Base-by-base conservation (phyloP, 2,329 filamentous ascomycete species). In the Hypoxylon sp. region DNA sequence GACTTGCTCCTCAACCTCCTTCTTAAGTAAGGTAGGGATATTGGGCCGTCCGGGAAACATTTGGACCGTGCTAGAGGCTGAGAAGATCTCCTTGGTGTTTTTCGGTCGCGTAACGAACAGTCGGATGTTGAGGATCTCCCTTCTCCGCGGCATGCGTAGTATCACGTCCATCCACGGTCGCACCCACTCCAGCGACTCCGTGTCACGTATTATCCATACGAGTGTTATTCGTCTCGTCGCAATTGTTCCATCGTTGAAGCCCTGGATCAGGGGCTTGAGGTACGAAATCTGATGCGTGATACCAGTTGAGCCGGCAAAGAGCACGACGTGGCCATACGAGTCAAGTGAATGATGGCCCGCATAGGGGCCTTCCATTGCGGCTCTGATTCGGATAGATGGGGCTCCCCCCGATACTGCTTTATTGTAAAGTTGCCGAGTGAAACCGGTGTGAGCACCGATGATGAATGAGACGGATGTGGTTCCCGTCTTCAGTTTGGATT, bases 201-300 rank as follows among this genome's bases (percentile, higher is more conserved):
- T 91, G 60, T 94, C 93, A 68, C 96, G 93, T 70, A 98, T 92
- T 75, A 97, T 91, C 96, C 96, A 98, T 66, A 98, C 89, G 6
- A 98, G 88, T 1, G 91, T 93, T 50, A 98, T 82, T 43, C 91
- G 89, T 56, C 94, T 90, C 2, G 93, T 93, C 3, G 95, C 94
- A 38, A 94, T 89, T 0, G 90, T 94, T 65, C 89, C 88, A 0
- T 88, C 83, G 59, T 89, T 88, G 79, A 87, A 91, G 3, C 91
- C 91, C 59, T 89, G 82, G 64, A 95, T 86, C 3, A 95, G 83
- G 56, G 96, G 91, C 60, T 90, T 90, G 7, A 98, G 87, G 79
- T 97, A 97, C 34, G 94, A 93, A 30, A 98, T 88, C 78, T 97
- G 94, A 79, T 98, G 95, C 0, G 95, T 97, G 80, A 99, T 98